Percentiles rank a stretch among this genome's conserved stretches.
These are phyloP conservation scores for Paradendryphiella salina DNA, from an alignment of 2,329 filamentous ascomycete species.

Conservation along the genomic window DNA sequence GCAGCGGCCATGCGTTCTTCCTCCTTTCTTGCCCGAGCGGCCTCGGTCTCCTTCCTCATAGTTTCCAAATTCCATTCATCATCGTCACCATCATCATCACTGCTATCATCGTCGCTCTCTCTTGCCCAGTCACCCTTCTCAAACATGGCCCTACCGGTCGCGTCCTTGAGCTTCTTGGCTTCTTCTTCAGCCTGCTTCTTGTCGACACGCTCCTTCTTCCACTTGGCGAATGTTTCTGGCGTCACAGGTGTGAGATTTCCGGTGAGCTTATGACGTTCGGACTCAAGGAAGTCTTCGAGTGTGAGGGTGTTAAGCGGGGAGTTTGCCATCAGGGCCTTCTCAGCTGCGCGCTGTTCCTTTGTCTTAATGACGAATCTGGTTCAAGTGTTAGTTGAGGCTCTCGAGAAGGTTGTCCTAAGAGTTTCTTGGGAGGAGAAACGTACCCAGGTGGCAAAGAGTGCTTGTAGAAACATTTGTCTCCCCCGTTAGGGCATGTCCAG, in stretches of 20 bases:
- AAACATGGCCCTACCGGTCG: slow-evolving; percentile 91
- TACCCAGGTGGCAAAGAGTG: slow-evolving; percentile 94
- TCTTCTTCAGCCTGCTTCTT: slow-evolving; percentile 97
- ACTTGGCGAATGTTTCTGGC: slow-evolving; percentile 88
- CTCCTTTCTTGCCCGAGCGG: slow-evolving; percentile 72
- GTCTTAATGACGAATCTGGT: slow-evolving; percentile 88
- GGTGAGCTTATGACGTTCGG: slow-evolving; percentile 91
- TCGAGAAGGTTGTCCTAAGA: not conserved
- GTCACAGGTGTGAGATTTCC: slow-evolving; percentile 93
- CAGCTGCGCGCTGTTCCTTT: slow-evolving; percentile 91
- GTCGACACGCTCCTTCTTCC: slow-evolving; percentile 91
- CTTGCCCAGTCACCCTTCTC: slow-evolving; percentile 91
- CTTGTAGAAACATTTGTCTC: slow-evolving; percentile 98
- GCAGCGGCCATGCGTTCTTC: slow-evolving; percentile 62
- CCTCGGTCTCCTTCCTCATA: slow-evolving; percentile 82
- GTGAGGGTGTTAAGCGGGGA: slow-evolving; percentile 92
- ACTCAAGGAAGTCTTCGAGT: slow-evolving; percentile 95
- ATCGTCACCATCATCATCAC: slow-evolving; percentile 65
- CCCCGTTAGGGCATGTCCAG: slow-evolving; percentile 95
- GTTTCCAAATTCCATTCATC: slow-evolving; percentile 78
- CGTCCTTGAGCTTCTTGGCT: slow-evolving; percentile 88
- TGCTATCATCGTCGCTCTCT: slow-evolving; percentile 57
- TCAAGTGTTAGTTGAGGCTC: slow-evolving; percentile 14
- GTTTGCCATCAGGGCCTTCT: slow-evolving; percentile 96
- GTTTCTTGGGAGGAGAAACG: slow-evolving; percentile 46